phyloP scores from a whole-genome alignment of 495 filamentous ascomycete species.

The Tuber indicum region DNA sequence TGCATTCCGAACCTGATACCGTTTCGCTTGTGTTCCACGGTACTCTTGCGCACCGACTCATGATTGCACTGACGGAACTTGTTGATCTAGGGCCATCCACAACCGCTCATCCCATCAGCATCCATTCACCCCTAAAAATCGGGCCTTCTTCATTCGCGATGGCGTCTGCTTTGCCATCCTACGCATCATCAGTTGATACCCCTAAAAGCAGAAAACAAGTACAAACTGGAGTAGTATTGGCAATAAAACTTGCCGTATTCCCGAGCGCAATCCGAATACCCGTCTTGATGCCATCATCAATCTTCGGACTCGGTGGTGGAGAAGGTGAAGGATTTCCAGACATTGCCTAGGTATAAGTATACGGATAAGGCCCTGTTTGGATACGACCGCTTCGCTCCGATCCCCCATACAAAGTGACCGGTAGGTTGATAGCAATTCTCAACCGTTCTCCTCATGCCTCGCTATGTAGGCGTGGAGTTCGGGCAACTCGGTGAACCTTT shows the following conservation, averaged over 20 bases:
- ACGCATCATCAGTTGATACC: slow-evolving; percentile 13
- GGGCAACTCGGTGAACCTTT: too few species aligned
- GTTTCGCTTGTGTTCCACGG: slow-evolving; percentile 90
- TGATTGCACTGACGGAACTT: slow-evolving; percentile 88
- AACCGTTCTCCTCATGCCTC: too few species aligned
- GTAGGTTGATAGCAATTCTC: too few species aligned
- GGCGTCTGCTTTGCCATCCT: slow-evolving; percentile 91
- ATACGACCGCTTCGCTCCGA: too few species aligned
- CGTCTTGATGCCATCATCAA: slow-evolving; percentile 30
- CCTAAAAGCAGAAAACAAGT: neutral
- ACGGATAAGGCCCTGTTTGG: neutral
- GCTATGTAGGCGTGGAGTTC: too few species aligned
- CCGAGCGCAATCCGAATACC: slow-evolving; percentile 97
- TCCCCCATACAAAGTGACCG: too few species aligned
- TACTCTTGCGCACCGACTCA: slow-evolving; percentile 95
- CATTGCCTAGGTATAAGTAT: neutral
- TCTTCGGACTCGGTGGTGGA: slow-evolving; percentile 25
- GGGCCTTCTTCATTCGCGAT: slow-evolving; percentile 97
- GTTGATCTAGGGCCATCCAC: slow-evolving; percentile 52
- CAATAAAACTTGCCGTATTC: slow-evolving; percentile 96
- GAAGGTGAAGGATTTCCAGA: slow-evolving; percentile 25
- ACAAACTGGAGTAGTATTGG: slow-evolving; percentile 53
- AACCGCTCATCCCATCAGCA: slow-evolving; percentile 42
- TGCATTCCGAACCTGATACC: slow-evolving; percentile 81
- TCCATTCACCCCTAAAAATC: neutral